phyloP scores from a whole-genome alignment of 2,329 filamentous ascomycete species.

The Aspergillus luchuensis region DNA sequence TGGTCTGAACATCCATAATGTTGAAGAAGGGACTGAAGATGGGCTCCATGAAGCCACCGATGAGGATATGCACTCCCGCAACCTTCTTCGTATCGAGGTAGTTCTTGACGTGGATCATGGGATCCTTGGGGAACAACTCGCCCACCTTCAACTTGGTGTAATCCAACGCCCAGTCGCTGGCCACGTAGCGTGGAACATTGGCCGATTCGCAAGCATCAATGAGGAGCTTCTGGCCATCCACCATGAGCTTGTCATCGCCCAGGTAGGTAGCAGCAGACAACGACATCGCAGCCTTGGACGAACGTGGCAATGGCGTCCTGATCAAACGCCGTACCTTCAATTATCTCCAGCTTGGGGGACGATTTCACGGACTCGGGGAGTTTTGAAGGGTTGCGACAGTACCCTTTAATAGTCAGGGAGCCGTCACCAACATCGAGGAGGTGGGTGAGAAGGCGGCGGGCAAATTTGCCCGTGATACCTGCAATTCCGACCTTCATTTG shows the following conservation, averaged over 20 bases:
- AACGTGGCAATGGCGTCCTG: slow-evolving; percentile 28
- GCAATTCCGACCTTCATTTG: slow-evolving; percentile 30
- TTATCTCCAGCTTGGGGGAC: slow-evolving; percentile 14
- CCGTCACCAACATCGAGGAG: slow-evolving; percentile 29
- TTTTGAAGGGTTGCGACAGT: slow-evolving; percentile 32
- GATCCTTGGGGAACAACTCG: slow-evolving; percentile 42
- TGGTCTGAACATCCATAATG: slow-evolving; percentile 25
- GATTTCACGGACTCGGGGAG: slow-evolving; percentile 22
- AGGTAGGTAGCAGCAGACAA: slow-evolving; percentile 49
- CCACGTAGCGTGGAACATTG: slow-evolving; percentile 43
- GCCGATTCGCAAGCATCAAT: slow-evolving; percentile 44
- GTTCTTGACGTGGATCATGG: slow-evolving; percentile 43
- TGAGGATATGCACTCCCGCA: slow-evolving; percentile 46
- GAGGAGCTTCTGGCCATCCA: slow-evolving; percentile 45
- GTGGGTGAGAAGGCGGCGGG: slow-evolving; percentile 28
- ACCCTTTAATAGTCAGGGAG: slow-evolving; percentile 28
- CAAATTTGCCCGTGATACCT: slow-evolving; percentile 40
- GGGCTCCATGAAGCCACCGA: slow-evolving; percentile 40
- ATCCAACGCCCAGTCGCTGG: slow-evolving; percentile 47
- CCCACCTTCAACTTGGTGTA: slow-evolving; percentile 43
- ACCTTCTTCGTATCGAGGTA: slow-evolving; percentile 44
- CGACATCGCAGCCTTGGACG: slow-evolving; percentile 36
- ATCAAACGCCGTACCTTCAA: slow-evolving; percentile 32
- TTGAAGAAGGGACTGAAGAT: slow-evolving; percentile 31
- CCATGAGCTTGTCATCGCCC: slow-evolving; percentile 43